Evolutionary conservation across 2,329 filamentous ascomycete species (phyloP), one percentile per base, ranked within the genome.

Genomic region (Aspergillus ochraceus): DNA sequence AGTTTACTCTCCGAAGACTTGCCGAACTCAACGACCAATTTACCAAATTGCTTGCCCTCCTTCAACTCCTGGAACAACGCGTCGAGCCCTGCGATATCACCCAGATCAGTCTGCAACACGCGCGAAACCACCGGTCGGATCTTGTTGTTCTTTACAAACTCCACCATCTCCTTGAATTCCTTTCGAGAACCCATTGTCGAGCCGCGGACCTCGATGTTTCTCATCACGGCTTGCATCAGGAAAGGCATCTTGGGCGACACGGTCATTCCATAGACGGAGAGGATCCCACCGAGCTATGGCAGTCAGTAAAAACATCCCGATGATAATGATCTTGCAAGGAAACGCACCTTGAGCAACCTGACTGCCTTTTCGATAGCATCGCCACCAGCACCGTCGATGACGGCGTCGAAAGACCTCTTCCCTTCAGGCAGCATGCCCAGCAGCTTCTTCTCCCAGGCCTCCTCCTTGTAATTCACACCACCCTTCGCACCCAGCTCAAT

Each of bases 241-340:
- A 91, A 97, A 54, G 91, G 87, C 88, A 96, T 94, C 78, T 89
- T 91, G 1, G 94, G 93, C 0, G 83, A 80, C 2, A 90, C 80
- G 0, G 94, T 98, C 94, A 98, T 97, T 61, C 95, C 94, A 74
- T 98, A 98, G 66, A 88, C 82, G 2, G 88, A 85, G 60, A 98
- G 88, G n/a, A 94, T 83, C 57, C 93, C 95, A 6, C 95, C 94
- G 1, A 84, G 76, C 84, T 85, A 62, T 45, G 61, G 9, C 3
- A 49, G 56, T 72, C 30, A 72, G 64, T 46, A 57, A 19, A n/a
- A 17, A 39, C 14, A 6, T 14, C 49, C 11, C 42, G n/a, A 12
- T 12, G 3, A 36, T 36, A 22, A n/a, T 12, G 4, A 36, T 12
- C 11, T 4, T 9, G 45, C 17, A 20, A 10, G 12, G 11, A 10